These are phyloP conservation scores for Agrocybe pediades DNA, from an alignment of 768 basidiomycete species.

Conservation along the genomic window DNA sequence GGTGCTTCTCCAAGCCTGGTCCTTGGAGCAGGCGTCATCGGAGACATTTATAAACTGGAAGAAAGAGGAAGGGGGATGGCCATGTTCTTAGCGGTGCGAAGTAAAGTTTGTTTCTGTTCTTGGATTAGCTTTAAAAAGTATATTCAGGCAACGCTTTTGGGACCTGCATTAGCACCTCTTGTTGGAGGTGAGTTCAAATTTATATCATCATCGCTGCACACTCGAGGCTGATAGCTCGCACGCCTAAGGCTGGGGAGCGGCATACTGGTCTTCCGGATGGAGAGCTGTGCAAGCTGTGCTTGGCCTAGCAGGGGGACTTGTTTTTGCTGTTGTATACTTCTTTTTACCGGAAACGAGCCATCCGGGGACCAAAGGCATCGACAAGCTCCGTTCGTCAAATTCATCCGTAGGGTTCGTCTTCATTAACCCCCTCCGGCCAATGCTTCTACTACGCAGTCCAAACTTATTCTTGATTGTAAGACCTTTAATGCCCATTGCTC, in stretches of 20 bases:
- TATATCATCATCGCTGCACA: no score
- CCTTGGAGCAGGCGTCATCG: conserved; percentile 60
- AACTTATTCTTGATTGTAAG: conserved; percentile 57
- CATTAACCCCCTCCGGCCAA: conserved; percentile 59
- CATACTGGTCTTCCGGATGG: conserved; percentile 61
- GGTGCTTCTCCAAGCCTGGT: conserved; percentile 59
- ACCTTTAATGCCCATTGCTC: no score
- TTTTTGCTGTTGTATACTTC: conserved; percentile 39
- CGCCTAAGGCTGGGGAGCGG: conserved; percentile 47
- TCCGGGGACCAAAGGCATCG: conserved; percentile 56
- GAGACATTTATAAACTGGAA: conserved; percentile 67
- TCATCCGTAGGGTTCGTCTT: conserved; percentile 34
- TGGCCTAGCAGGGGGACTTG: conserved; percentile 38
- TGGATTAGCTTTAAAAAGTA: neutral
- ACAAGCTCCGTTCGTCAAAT: conserved; percentile 33
- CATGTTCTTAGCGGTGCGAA: conserved; percentile 57
- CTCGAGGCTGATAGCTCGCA: no score
- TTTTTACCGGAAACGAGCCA: conserved; percentile 70
- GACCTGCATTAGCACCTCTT: conserved; percentile 63
- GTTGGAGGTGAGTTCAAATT: conserved; percentile 47
- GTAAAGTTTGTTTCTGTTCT: conserved; percentile 10
- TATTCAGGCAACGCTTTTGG: conserved; percentile 37
- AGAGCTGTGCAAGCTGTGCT: conserved; percentile 55
- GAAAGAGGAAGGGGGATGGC: conserved; percentile 64
- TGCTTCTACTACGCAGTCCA: conserved; percentile 58